Conservation (phyloP, 139 green algal genomes). For the Picochlorum sp. region DNA sequence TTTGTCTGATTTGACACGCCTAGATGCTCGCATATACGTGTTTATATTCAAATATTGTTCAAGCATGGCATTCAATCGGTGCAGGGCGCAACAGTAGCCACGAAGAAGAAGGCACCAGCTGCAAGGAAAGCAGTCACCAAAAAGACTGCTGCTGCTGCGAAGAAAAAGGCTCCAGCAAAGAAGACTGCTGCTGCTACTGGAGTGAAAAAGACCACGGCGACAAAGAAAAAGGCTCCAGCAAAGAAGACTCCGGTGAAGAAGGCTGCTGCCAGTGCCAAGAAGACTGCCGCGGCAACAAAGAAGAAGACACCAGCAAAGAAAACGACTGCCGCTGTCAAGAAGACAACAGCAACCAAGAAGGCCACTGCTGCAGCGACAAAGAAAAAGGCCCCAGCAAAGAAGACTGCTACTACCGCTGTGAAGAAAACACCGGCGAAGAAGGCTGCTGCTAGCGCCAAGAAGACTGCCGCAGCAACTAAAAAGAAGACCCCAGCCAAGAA, state of each 20-base stretch:
- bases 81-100: too few species aligned
- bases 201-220: constrained; percentile 4
- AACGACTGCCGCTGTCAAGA: constrained; percentile 15
- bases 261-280: constrained; percentile 12
- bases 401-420: neutral
- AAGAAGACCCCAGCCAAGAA: constrained; percentile 17
- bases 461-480: constrained; percentile 9
- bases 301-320: constrained; percentile 18
- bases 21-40: too few species aligned
- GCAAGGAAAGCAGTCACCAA: neutral
- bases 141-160: neutral
- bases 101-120: too few species aligned
- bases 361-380: neutral
- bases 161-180: neutral
- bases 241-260: constrained; percentile 23
- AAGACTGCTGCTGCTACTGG: constrained; percentile 5
- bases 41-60: too few species aligned
- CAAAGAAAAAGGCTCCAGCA: constrained; percentile 2
- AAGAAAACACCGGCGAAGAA: neutral
- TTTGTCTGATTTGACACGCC: too few species aligned
- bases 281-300: neutral
- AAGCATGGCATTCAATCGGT: too few species aligned
- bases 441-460: too few species aligned
- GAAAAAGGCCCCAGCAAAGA: neutral
- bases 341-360: neutral